Percentiles rank a stretch among this genome's conserved stretches.
These are phyloP conservation scores for Didymella pinodella DNA, from an alignment of 2,329 filamentous ascomycete genomes.

Conservation along the genomic window DNA sequence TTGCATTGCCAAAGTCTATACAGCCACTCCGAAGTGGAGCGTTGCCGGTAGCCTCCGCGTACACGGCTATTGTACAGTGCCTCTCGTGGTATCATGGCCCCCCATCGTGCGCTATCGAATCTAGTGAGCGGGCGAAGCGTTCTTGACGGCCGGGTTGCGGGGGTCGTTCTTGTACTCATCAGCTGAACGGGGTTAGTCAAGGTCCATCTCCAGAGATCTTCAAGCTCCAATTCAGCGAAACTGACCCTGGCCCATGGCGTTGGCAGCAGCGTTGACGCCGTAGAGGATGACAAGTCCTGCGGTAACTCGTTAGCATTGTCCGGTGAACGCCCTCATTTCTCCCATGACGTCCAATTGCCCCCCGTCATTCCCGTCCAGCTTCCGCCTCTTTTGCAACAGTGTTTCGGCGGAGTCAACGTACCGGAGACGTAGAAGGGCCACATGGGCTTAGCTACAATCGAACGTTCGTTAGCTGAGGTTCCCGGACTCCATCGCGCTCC, in stretches of 20 bases:
- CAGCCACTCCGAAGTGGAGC: slow-evolving; percentile 35
- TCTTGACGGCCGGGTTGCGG: slow-evolving; percentile 71
- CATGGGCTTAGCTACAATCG: slow-evolving; percentile 79
- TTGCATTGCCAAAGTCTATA: slow-evolving; percentile 44
- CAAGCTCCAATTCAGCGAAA: slow-evolving; percentile 30
- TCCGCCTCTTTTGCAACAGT: neutral
- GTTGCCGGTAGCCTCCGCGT: slow-evolving; percentile 24
- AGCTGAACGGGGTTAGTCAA: slow-evolving; percentile 61
- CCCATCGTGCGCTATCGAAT: slow-evolving; percentile 23
- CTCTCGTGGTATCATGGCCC: slow-evolving; percentile 31
- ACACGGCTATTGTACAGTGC: slow-evolving; percentile 50
- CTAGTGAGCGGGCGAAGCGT: slow-evolving; percentile 45
- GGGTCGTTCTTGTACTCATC: slow-evolving; percentile 98
- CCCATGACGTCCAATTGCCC: neutral
- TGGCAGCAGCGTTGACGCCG: slow-evolving; percentile 86
- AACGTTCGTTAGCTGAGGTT: slow-evolving; percentile 42
- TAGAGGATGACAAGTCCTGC: slow-evolving; percentile 86
- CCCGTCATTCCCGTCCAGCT: neutral
- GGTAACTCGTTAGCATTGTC: slow-evolving; percentile 29
- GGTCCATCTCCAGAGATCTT: neutral
- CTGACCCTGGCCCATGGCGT: slow-evolving; percentile 80
- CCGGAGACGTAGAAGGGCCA: slow-evolving; percentile 93
- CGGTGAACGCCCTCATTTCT: neutral
- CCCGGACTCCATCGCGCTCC: slow-evolving; percentile 9
- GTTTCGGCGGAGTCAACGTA: slow-evolving; percentile 63